phyloP scores from a whole-genome alignment of 2,329 filamentous ascomycete genomes.

The Aspergillus persii region DNA sequence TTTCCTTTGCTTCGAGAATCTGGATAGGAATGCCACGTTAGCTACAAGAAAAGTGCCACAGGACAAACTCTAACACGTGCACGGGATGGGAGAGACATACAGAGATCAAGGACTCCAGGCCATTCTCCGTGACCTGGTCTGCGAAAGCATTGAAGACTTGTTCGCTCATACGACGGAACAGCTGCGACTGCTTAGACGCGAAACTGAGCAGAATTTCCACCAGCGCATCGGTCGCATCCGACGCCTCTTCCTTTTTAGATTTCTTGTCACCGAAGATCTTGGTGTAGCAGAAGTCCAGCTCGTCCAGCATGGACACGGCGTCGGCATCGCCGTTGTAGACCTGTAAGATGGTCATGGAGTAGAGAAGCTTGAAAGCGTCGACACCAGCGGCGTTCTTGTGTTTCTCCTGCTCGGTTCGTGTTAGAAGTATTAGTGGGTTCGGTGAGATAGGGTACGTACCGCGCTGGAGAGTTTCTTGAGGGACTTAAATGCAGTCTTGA shows the following conservation, averaged over 20 bases:
- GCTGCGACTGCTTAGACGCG: conserved; percentile 76
- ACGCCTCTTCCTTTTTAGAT: conserved; percentile 51
- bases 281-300: conserved; percentile 73
- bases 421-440: conserved; percentile 10
- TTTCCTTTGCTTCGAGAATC: conserved; percentile 77
- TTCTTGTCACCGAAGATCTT: conserved; percentile 56
- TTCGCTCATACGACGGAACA: conserved; percentile 82
- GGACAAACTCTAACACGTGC: not conserved
- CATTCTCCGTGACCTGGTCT: conserved; percentile 67
- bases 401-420: conserved; percentile 44
- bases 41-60: not conserved
- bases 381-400: conserved; percentile 37
- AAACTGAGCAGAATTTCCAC: conserved; percentile 90
- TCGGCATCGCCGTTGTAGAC: conserved; percentile 88
- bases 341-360: conserved; percentile 80
- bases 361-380: conserved; percentile 73
- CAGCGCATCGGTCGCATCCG: conserved; percentile 63
- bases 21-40: conserved; percentile 50
- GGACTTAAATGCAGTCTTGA: conserved; percentile 43
- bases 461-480: conserved; percentile 38
- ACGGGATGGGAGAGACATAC: conserved; percentile 27
- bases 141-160: conserved; percentile 86
- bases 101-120: conserved; percentile 62
- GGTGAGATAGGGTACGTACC: conserved; percentile 18
- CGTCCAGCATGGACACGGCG: conserved; percentile 75